These are phyloP conservation scores for Penicillium paxilli DNA, from an alignment of 495 filamentous ascomycete genomes.

Conservation along the genomic window DNA sequence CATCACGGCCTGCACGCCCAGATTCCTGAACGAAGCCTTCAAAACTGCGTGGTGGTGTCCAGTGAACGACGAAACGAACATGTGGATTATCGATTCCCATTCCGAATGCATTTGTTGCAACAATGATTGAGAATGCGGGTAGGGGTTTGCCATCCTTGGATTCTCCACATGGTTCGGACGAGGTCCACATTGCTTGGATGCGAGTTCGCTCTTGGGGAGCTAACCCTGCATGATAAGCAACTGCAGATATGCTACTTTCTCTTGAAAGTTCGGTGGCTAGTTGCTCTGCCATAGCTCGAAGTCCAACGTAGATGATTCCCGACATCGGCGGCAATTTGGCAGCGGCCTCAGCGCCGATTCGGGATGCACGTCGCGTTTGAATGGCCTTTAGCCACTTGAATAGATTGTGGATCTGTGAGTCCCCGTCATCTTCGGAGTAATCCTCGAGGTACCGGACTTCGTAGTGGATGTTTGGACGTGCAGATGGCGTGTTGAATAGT, in stretches of 20 bases:
- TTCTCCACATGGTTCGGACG: constrained; percentile 47
- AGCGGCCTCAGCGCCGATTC: constrained; percentile 36
- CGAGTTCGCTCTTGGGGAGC: constrained; percentile 39
- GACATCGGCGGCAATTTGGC: constrained; percentile 64
- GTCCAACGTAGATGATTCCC: constrained; percentile 89
- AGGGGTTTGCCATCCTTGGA: constrained; percentile 4
- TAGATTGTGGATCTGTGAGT: constrained; percentile 62
- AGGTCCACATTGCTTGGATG: constrained; percentile 69
- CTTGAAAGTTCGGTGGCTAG: constrained; percentile 54
- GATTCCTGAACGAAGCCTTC: constrained; percentile 97
- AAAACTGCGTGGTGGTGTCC: constrained; percentile 88
- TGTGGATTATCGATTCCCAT: constrained; percentile 98
- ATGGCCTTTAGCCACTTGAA: constrained; percentile 72
- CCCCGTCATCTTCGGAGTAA: constrained; percentile 27
- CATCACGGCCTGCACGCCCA: constrained; percentile 86
- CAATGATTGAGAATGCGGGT: constrained; percentile 79
- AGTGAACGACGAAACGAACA: constrained; percentile 91
- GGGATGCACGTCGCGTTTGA: constrained; percentile 59
- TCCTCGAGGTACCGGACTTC: constrained; percentile 84
- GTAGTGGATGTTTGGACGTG: constrained; percentile 84
- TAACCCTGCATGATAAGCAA: constrained; percentile 54
- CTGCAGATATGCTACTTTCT: constrained; percentile 40
- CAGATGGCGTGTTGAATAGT: constrained; percentile 76
- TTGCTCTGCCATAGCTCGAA: constrained; percentile 71
- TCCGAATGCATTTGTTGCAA: constrained; percentile 93